These are phyloP conservation scores for Quercus lobata DNA, from an alignment of 331 rosid genomes.

Conservation along the genomic window DNA sequence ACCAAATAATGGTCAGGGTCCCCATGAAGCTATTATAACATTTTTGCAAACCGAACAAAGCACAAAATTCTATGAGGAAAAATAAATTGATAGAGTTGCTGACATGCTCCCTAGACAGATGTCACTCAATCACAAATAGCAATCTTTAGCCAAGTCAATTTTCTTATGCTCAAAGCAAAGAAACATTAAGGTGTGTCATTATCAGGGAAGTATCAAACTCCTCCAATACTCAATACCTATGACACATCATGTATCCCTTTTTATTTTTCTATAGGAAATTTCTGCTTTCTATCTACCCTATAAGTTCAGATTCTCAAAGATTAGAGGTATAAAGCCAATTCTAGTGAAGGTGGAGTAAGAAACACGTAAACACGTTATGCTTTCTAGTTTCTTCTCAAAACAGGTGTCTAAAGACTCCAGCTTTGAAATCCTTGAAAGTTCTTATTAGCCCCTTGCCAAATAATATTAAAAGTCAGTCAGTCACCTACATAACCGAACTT, in stretches of 20 bases:
- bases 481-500: conserved; percentile 33
- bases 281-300: not conserved
- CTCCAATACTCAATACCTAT: not conserved
- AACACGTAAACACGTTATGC: not conserved
- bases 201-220: not conserved
- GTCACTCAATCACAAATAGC: not conserved
- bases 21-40: too few relatives aligned
- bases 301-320: not conserved
- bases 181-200: not conserved
- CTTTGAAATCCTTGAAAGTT: not conserved
- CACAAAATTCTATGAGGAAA: not conserved
- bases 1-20: too few relatives aligned
- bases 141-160: not conserved
- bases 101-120: not conserved
- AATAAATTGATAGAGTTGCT: not conserved
- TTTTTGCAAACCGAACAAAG: too few relatives aligned
- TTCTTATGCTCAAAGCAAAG: not conserved
- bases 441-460: not conserved
- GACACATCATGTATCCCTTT: not conserved
- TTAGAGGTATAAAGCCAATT: not conserved
- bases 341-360: not conserved
- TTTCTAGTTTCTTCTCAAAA: not conserved
- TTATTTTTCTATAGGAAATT: not conserved
- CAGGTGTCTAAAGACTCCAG: not conserved
- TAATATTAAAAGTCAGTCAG: conserved; percentile 31